Evolutionary conservation across 2,329 filamentous ascomycete species (phyloP), one percentile per base, ranked within the genome.

Genomic region (Coniosporium tulheliwenetii): DNA sequence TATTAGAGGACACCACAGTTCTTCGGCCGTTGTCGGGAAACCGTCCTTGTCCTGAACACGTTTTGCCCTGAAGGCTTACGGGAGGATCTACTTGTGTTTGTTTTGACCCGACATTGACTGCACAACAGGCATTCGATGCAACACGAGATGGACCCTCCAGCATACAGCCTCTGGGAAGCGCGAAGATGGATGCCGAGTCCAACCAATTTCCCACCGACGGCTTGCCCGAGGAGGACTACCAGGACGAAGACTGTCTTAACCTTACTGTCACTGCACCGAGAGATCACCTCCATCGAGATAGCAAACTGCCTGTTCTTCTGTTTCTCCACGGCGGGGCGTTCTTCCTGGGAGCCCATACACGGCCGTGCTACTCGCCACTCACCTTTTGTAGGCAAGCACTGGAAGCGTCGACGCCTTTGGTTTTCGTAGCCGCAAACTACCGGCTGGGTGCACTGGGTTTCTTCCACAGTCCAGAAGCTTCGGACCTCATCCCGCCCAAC

Each of bases 291-390:
- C 12, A n/a, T 35, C 12, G 14, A 5, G 13, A 37, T 10, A 15
- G 3, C 10, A 43, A 39, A 10, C 5, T 45, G 15, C 45, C 45
- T 5, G 41, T 45, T 3, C 32, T 47, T 2, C 39, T 45, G 1
- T 47, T 45, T 26, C 34, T 47, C 3, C 45, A 47, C 30, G 45
- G 45, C 3, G 45, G 45, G 4, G 45, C 43, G 8, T 45, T 45
- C 36, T 38, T 44, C 19, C 10, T 46, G 5, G 44, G 40, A 8
- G 41, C 42, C 10, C 37, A 40, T 1, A 32, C 41, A 10, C 13
- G 44, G 8, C 34, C 37, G 31, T 46, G 41, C 30, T 46, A 46
- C 14, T 30, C 39, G 15, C 42, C 44, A 9, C 19, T 42, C 14
- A 40, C 37, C 2, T 36, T 46, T 5, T 42, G 39, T 30, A 30